These are phyloP conservation scores for Amauroascus verrucosus DNA, from an alignment of 2,329 filamentous ascomycete species.

Conservation along the genomic window DNA sequence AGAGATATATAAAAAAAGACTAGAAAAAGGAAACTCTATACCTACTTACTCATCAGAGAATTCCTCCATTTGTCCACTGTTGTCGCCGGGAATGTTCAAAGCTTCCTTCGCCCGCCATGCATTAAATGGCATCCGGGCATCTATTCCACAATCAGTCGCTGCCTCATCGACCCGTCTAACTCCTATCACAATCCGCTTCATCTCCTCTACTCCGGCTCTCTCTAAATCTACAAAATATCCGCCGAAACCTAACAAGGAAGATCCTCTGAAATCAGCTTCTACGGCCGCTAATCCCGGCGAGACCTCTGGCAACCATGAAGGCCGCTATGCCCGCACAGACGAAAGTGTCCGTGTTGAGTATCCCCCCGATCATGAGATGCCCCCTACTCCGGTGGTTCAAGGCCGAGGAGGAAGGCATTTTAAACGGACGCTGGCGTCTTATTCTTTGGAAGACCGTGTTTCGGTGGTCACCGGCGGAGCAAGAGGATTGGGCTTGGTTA, in stretches of 20 bases:
- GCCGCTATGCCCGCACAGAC: conserved; percentile 69
- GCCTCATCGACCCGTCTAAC: background rate
- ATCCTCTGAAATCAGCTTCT: conserved; percentile 2
- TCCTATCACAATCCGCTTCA: conserved; percentile 16
- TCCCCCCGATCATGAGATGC: conserved; percentile 62
- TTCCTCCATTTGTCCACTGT: background rate
- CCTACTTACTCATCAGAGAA: background rate
- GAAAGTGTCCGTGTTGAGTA: conserved; percentile 68
- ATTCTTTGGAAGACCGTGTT: conserved; percentile 75
- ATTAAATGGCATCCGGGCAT: background rate
- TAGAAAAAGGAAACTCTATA: background rate
- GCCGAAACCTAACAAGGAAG: background rate
- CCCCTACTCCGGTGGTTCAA: conserved; percentile 57
- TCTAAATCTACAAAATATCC: conserved; percentile 20
- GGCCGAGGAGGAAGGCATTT: conserved; percentile 71
- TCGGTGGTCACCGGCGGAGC: conserved; percentile 85
- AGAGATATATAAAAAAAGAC: background rate
- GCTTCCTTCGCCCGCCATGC: conserved; percentile 8
- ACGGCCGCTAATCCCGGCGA: conserved; percentile 1
- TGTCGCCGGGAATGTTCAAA: conserved; percentile 10
- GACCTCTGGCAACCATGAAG: conserved; percentile 40
- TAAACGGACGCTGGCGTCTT: conserved; percentile 73
- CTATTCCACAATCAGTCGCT: background rate
- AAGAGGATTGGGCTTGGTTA: conserved; percentile 77
- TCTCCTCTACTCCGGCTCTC: conserved; percentile 25